Evolutionary conservation across 306 rosid species (phyloP).

Genomic region (Gynostemma pentaphyllum): DNA sequence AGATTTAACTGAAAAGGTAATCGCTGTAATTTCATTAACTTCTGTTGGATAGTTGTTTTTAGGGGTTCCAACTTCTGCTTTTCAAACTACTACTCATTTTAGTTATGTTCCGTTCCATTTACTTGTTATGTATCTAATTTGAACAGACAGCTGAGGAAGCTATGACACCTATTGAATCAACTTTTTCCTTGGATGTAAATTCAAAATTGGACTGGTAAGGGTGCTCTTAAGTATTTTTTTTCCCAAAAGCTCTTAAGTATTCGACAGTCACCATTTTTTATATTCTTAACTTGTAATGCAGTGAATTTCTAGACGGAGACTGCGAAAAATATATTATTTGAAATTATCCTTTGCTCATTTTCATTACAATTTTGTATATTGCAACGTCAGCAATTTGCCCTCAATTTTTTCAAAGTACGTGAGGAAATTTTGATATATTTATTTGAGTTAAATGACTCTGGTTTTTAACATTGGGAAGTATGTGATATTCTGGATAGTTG

Average conservation of each 20-base stretch:
- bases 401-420: background rate
- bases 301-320: too few species aligned
- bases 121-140: background rate
- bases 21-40: background rate
- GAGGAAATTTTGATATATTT: background rate
- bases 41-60: background rate
- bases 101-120: background rate
- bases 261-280: background rate
- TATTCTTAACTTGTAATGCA: background rate
- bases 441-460: background rate
- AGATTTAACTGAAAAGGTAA: slow-evolving; percentile 88
- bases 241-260: too few species aligned
- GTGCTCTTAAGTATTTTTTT: background rate
- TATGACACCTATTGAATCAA: slow-evolving; percentile 94
- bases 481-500: background rate
- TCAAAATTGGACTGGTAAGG: slow-evolving; percentile 91
- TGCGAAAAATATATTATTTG: background rate
- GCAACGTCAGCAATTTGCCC: background rate
- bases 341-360: background rate
- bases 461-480: background rate
- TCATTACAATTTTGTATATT: background rate
- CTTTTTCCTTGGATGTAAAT: slow-evolving; percentile 84
- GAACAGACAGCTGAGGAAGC: slow-evolving; percentile 91
- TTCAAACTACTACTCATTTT: background rate
- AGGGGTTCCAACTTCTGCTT: background rate